phyloP scores from a whole-genome alignment of 306 rosid genomes.

The Cucurbita moschata region DNA sequence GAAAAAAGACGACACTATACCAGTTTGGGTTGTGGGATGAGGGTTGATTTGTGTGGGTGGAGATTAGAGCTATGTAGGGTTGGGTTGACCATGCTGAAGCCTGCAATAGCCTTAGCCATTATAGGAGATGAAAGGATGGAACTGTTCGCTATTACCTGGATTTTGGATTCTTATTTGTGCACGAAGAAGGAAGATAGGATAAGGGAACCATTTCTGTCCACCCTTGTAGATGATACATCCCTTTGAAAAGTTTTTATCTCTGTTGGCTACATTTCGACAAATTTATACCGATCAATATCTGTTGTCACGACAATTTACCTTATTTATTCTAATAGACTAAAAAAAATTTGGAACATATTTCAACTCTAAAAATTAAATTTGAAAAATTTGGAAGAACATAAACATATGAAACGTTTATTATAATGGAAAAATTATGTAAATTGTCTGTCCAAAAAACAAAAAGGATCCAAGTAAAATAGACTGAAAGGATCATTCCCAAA shows the following conservation, averaged over 20 bases:
- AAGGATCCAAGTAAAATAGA: too few species aligned
- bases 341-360: too few species aligned
- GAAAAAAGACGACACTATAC: not conserved
- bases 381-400: too few species aligned
- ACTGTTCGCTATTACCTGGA: not conserved
- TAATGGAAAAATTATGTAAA: too few species aligned
- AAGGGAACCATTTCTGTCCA: conserved; percentile 25
- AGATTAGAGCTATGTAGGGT: conserved; percentile 6
- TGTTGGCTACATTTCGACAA: too few species aligned
- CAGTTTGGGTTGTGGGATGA: conserved; percentile 15
- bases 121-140: not conserved
- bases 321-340: too few species aligned
- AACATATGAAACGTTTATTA: not conserved
- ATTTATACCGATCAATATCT: too few species aligned
- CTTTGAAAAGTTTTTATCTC: too few species aligned
- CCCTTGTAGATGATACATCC: not conserved
- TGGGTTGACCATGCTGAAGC: conserved; percentile 24
- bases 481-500: not conserved
- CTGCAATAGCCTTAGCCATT: conserved; percentile 30
- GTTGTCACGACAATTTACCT: too few species aligned
- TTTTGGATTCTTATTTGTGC: conserved; percentile 4
- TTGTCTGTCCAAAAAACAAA: too few species aligned
- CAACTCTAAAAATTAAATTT: too few species aligned
- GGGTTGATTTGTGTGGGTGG: conserved; percentile 14
- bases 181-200: conserved; percentile 20